Evolutionary conservation across 148 eudicot species (phyloP).

Genomic region (Silene conica): DNA sequence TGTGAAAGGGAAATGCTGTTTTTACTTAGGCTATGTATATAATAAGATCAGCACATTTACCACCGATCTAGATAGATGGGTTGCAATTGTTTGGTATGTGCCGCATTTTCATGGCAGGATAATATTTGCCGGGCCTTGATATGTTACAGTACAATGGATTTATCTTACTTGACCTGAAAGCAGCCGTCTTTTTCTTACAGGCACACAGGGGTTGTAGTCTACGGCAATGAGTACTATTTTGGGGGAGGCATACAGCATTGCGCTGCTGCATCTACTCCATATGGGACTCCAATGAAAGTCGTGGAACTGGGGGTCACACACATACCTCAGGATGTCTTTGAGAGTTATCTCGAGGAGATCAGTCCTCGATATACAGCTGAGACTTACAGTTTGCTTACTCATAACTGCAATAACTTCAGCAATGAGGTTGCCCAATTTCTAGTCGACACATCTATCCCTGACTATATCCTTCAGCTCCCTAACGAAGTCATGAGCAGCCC

Average conservation of each 20-base stretch:
- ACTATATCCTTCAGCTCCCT: slow-evolving; percentile 84
- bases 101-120: background rate
- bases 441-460: slow-evolving; percentile 73
- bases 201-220: slow-evolving; percentile 96
- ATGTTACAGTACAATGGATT: background rate
- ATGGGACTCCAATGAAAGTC: slow-evolving; percentile 79
- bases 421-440: slow-evolving; percentile 95
- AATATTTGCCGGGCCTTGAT: background rate
- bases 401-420: slow-evolving; percentile 96
- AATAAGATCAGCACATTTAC: background rate
- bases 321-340: slow-evolving; percentile 85
- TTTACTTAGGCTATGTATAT: background rate
- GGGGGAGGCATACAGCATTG: slow-evolving; percentile 89
- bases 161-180: slow-evolving; percentile 1
- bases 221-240: slow-evolving; percentile 84
- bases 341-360: slow-evolving; percentile 80
- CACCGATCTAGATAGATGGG: background rate
- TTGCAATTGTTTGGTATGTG: background rate
- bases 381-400: slow-evolving; percentile 79
- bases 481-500: slow-evolving; percentile 92
- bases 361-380: slow-evolving; percentile 88
- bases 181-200: slow-evolving; percentile 29
- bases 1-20: background rate
- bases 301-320: slow-evolving; percentile 86
- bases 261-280: slow-evolving; percentile 67